phyloP scores from a whole-genome alignment of 495 filamentous ascomycete species.

The Trichocladium antarcticum region DNA sequence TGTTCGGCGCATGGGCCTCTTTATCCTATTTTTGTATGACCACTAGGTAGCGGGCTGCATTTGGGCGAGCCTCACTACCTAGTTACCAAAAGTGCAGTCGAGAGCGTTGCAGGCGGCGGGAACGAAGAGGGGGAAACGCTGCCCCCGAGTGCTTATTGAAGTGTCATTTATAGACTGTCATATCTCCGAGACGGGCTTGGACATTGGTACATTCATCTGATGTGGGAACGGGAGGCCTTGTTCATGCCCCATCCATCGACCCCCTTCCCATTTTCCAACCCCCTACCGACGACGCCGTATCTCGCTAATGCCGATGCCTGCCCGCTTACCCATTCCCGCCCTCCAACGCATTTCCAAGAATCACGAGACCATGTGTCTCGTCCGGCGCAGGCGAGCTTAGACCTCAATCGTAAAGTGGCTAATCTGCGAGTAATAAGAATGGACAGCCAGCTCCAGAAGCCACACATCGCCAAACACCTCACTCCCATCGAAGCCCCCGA shows the following conservation, averaged over 20 bases:
- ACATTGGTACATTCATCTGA: no score
- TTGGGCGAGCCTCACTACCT: background rate
- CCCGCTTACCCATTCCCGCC: background rate
- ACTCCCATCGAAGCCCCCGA: slow-evolving; percentile 53
- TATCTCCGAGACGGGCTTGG: no score
- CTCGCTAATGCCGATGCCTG: background rate
- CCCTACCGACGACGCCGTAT: background rate
- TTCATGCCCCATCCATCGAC: background rate
- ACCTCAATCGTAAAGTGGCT: slow-evolving; percentile 57
- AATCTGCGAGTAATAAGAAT: slow-evolving; percentile 58
- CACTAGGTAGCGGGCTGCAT: background rate
- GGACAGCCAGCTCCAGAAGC: slow-evolving; percentile 52
- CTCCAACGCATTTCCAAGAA: background rate
- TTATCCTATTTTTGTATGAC: background rate
- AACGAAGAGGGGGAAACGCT: no score
- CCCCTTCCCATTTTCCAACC: background rate
- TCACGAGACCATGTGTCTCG: background rate
- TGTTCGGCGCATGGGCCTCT: background rate
- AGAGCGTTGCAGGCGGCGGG: no score
- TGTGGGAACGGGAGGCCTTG: background rate
- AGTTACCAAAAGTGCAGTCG: no score
- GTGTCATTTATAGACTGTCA: no score
- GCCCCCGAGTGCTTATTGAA: no score
- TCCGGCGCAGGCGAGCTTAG: slow-evolving; percentile 17
- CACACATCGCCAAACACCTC: slow-evolving; percentile 54